Percentiles rank a stretch among this genome's conserved stretches.
Conservation (phyloP, 176 grass and related monocot genomes). For the Avena insularis region DNA sequence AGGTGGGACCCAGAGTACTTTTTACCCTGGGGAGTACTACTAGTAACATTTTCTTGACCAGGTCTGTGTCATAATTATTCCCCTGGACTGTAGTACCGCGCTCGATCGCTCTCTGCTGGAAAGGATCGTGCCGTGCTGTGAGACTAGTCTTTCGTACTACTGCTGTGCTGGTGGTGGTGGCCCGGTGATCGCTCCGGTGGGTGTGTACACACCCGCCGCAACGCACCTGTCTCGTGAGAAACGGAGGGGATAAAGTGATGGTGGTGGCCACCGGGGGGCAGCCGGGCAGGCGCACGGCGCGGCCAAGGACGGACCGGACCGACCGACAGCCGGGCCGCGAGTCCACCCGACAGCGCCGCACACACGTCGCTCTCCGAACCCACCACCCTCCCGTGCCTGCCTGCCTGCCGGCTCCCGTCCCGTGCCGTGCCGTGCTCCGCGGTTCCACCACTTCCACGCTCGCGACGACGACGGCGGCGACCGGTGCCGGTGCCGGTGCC, state of each 20-base stretch:
- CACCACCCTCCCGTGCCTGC: neutral
- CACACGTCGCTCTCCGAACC: neutral
- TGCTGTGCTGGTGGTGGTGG: neutral
- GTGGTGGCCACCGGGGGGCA: neutral
- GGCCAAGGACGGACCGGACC: conserved; percentile 20
- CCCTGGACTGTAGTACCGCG: neutral
- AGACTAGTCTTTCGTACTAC: too few species aligned
- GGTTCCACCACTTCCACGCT: conserved; percentile 1
- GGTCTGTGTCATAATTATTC: neutral
- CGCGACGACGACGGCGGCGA: neutral
- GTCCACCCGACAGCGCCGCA: conserved; percentile 42
- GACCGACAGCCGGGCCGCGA: conserved; percentile 30
- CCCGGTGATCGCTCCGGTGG: neutral
- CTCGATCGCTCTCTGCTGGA: neutral
- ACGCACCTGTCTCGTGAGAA: neutral
- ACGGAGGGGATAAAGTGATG: conserved; percentile 5
- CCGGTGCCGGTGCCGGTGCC: neutral
- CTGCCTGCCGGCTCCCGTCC: neutral
- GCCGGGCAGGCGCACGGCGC: conserved; percentile 2
- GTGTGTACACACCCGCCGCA: neutral
- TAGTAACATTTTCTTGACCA: neutral
- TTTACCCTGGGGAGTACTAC: too few species aligned
- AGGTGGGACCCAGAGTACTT: neutral
- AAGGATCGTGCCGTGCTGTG: neutral
- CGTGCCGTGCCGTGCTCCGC: conserved; percentile 17